Percentiles rank a stretch among this genome's conserved stretches.
These are phyloP conservation scores for Zalaria sp. DNA, from an alignment of 2,329 filamentous ascomycete species.

Conservation along the genomic window DNA sequence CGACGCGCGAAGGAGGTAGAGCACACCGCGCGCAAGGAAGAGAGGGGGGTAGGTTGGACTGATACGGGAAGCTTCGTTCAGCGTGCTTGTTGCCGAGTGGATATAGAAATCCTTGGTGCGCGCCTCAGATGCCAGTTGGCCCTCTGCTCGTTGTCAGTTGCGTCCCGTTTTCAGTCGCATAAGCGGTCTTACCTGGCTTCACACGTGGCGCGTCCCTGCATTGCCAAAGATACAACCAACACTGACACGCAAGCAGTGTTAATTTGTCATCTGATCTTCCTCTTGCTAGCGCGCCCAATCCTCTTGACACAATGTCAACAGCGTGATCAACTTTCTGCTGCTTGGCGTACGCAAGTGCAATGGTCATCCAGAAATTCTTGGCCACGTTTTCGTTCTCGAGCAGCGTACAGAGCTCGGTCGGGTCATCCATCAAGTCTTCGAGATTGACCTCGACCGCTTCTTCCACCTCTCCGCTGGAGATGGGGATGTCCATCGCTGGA, in stretches of 20 bases:
- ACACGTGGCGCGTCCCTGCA: slow-evolving; percentile 65
- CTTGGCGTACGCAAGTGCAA: slow-evolving; percentile 91
- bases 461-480: slow-evolving; percentile 46
- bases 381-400: slow-evolving; percentile 88
- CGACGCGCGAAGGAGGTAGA: slow-evolving; percentile 78
- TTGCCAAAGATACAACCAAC: slow-evolving; percentile 86
- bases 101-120: slow-evolving; percentile 92
- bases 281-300: slow-evolving; percentile 48
- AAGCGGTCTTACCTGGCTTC: slow-evolving; percentile 31
- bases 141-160: slow-evolving; percentile 8
- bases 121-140: slow-evolving; percentile 48
- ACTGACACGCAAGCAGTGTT: slow-evolving; percentile 69
- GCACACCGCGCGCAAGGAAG: slow-evolving; percentile 78
- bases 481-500: slow-evolving; percentile 49
- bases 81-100: slow-evolving; percentile 72
- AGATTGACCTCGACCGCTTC: slow-evolving; percentile 84
- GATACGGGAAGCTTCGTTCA: slow-evolving; percentile 91
- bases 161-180: not conserved
- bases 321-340: slow-evolving; percentile 83
- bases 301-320: slow-evolving; percentile 57
- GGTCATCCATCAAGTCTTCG: slow-evolving; percentile 80
- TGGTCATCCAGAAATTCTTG: slow-evolving; percentile 95
- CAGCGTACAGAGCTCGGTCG: slow-evolving; percentile 85
- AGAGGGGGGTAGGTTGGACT: slow-evolving; percentile 87
- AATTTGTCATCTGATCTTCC: slow-evolving; percentile 69